Evolutionary conservation across 441 rosid genomes (phyloP), one percentile per base, ranked within the genome.

Genomic region (Flueggea neowawraea): DNA sequence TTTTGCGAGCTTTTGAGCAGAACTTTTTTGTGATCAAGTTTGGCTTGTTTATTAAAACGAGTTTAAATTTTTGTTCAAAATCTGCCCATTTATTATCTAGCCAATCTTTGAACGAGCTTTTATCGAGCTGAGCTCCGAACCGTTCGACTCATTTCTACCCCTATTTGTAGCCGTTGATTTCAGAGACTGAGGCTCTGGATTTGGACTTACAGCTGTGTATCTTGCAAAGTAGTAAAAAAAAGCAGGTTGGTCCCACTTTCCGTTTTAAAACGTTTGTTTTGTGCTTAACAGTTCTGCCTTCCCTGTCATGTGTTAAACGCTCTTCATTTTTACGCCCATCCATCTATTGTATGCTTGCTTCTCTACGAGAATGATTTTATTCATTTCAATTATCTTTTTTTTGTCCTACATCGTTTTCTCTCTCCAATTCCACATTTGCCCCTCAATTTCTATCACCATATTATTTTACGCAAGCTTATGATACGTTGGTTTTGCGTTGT

Each of bases 301-400:
- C 62, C 68, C 80, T 76, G 80, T 65, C 85, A 73, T 76, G 78
- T 83, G 80, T 83, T 70, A 76, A 80, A 83, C 83, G 77, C 78
- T 14, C 68, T 45, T 16, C 22, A 5, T 14, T 10, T 9, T 50
- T 22, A 22, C 1, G 28, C 28, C 28, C 28, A 1, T 22, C 28
- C 28, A 22, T 22, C 1, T 22, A 22, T 47, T 52, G 16, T 16
- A 32, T 14, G 60, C 52, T 4, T 10, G 54, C n/a, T n/a, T n/a
- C n/a, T n/a, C n/a, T 16, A 63, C 77, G 73, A 76, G 80, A 74
- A 70, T 73, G 71, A 75, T 73, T 64, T 63, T 2, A 12, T 57
- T 39, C 64, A 6, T 55, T 31, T 52, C 28, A 22, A 22, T 22
- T 12, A 31, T n/a, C n/a, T n/a, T n/a, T n/a, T n/a, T n/a, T n/a